Evolutionary conservation across 2,329 filamentous ascomycete species (phyloP).

Genomic region (Penicillium sp.): DNA sequence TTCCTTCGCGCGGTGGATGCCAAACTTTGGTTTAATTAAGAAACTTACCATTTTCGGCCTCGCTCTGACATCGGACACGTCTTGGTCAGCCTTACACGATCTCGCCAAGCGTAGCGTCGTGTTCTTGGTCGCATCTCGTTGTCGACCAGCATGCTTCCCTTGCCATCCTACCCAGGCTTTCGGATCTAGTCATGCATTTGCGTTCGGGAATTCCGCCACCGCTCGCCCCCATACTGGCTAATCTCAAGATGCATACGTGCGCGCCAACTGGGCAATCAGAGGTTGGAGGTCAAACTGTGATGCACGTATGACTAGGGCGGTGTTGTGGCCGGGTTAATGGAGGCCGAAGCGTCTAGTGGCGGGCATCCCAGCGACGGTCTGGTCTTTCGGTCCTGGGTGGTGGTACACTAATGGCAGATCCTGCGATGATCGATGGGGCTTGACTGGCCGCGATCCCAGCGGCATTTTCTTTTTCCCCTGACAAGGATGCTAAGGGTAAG

Average conservation of each 20-base stretch:
- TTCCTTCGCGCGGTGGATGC: conserved; percentile 2
- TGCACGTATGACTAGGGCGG: conserved; percentile 4
- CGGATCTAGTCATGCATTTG: background rate
- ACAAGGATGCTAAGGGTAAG: conserved; percentile 6
- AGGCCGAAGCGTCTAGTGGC: no score
- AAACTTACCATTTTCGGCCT: no score
- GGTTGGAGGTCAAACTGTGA: conserved; percentile 7
- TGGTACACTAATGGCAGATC: conserved; percentile 8
- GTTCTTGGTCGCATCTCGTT: conserved; percentile 1
- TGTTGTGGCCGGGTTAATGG: conserved; percentile 3
- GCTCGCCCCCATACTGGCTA: background rate
- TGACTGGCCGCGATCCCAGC: background rate
- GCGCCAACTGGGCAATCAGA: no score
- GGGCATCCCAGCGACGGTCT: conserved; percentile 1
- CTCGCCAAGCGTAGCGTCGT: no score
- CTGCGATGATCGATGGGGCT: conserved; percentile 11
- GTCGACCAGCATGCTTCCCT: no score
- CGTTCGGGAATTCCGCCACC: no score
- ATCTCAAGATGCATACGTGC: background rate
- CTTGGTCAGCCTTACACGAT: conserved; percentile 12
- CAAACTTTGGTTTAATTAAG: conserved; percentile 8
- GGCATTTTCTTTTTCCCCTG: conserved; percentile 13
- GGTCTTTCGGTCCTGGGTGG: no score
- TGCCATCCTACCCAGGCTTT: background rate
- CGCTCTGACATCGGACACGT: no score